Conservation (phyloP, 2,329 filamentous ascomycete species). For the Colletotrichum theobromicola region DNA sequence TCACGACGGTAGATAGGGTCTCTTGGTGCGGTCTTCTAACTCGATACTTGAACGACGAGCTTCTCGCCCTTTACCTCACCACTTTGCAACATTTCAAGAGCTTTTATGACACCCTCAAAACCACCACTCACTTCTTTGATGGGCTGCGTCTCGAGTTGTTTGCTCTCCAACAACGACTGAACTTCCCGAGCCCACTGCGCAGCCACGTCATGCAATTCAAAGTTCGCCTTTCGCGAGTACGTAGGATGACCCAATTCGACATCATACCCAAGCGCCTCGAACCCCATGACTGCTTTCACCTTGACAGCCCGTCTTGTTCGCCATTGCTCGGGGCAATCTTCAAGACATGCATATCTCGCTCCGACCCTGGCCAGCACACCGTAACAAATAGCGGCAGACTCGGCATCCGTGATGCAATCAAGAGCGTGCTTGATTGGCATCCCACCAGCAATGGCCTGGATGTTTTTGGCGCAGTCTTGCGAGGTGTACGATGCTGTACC, state of each 20-base stretch:
- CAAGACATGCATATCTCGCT: constrained; percentile 36
- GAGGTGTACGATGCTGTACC: not conserved
- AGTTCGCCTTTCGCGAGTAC: not conserved
- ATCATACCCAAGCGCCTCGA: constrained; percentile 11
- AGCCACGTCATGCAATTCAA: not conserved
- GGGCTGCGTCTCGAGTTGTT: not conserved
- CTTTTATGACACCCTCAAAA: not conserved
- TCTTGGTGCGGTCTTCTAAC: not conserved
- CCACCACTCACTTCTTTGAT: not conserved
- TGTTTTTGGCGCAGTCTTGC: not conserved
- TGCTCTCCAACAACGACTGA: constrained; percentile 5
- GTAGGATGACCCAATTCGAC: not conserved
- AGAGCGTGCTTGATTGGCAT: not conserved
- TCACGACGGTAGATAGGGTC: not conserved
- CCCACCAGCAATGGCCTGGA: not conserved
- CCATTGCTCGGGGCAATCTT: constrained; percentile 25
- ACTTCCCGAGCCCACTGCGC: constrained; percentile 15
- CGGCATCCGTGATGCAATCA: not conserved
- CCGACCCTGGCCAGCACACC: constrained; percentile 30
- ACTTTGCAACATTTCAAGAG: not conserved
- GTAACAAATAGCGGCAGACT: constrained; percentile 25
- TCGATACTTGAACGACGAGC: not conserved
- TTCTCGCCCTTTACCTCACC: not conserved
- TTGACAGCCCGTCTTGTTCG: constrained; percentile 26
- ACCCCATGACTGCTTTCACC: constrained; percentile 27